Evolutionary conservation across 1,139 yeast species (phyloP).

Genomic region (Scheffersomyces quercinus): DNA sequence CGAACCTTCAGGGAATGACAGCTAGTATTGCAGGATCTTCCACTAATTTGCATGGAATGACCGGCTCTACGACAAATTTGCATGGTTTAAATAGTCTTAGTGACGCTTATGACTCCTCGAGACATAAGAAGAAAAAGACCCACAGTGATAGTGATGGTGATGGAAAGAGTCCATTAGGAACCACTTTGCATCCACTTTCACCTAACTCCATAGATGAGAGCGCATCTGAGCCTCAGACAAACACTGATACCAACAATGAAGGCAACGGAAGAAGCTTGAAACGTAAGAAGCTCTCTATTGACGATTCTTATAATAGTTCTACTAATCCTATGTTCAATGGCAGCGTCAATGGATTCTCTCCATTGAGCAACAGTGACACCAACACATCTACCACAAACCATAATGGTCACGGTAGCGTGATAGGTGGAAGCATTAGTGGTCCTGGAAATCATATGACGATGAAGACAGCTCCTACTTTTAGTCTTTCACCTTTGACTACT

Average conservation of each 20-base stretch:
- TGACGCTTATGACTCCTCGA: slow-evolving; percentile 4
- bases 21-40: slow-evolving; percentile 24
- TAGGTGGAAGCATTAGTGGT: neutral
- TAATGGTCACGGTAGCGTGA: slow-evolving; percentile 7
- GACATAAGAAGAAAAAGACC: slow-evolving; percentile 6
- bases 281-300: slow-evolving; percentile 46
- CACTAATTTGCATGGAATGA: slow-evolving; percentile 12
- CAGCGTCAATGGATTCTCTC: slow-evolving; percentile 42
- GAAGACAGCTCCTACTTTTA: slow-evolving; percentile 8
- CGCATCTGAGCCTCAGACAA: slow-evolving; percentile 57
- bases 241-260: slow-evolving; percentile 30
- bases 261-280: slow-evolving; percentile 35
- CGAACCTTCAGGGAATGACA: slow-evolving; percentile 18
- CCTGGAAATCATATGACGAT: slow-evolving; percentile 1
- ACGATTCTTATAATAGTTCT: slow-evolving; percentile 40
- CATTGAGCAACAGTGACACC: slow-evolving; percentile 48
- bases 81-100: slow-evolving; percentile 8
- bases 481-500: slow-evolving; percentile 17
- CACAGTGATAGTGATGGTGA: slow-evolving; percentile 1
- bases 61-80: slow-evolving; percentile 11
- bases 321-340: slow-evolving; percentile 49
- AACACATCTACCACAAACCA: slow-evolving; percentile 36
- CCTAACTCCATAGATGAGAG: slow-evolving; percentile 71
- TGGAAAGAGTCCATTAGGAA: slow-evolving; percentile 6
- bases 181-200: slow-evolving; percentile 42